Base-by-base conservation (phyloP, 192 early-diverging fungal genomes). In the Diversispora eburnea region DNA sequence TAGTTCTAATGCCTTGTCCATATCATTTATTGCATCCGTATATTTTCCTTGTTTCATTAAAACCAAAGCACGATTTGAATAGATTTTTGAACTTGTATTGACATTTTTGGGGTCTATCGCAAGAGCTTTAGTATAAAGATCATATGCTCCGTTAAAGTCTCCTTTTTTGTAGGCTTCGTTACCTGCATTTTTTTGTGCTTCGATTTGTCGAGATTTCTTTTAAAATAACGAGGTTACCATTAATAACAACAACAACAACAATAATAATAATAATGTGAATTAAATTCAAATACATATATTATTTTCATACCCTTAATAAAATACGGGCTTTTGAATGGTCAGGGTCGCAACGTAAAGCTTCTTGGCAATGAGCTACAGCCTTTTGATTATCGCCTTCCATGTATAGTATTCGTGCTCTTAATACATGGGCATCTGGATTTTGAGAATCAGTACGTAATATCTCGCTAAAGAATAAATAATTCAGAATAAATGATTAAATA, bases 61-160 rank as follows among this genome's bases (percentile, higher is more conserved):
- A 22, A 89, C 91, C 15, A 83, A 89, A n/a, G 92, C 90, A 45
- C 92, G 81, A 77, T 94, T 94, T 46, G 86, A 89, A 58, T 91
- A 88, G 57, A 93, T 77, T 70, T 89, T 91, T 48, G 85, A 87
- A 49, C 88, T 86, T 43, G 84, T 84, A 43, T 82, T 83, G 41
- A 85, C 82, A 61, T 87, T 89, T 41, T 88, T 81, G 8, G 87
- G 76, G 72, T 93, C 91, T 15, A 84, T 83, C 5, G 84, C 90
- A 59, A 95, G 63, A 41, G 87, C 88, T 22, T 85, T 63, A 20
- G 85, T 86, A 76, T 95, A 93, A 33, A 85, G 80, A 8, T 87
- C 87, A 54, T 89, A 84, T 22, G 93, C 93, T 60, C 84, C 84
- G 5, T 80, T 79, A 64, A 83, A 83, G 25, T 83, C 71, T 25